Percentiles rank a stretch among this genome's conserved stretches.
Conservation (phyloP, 2,329 filamentous ascomycete genomes). For the Neonectria hederae region DNA sequence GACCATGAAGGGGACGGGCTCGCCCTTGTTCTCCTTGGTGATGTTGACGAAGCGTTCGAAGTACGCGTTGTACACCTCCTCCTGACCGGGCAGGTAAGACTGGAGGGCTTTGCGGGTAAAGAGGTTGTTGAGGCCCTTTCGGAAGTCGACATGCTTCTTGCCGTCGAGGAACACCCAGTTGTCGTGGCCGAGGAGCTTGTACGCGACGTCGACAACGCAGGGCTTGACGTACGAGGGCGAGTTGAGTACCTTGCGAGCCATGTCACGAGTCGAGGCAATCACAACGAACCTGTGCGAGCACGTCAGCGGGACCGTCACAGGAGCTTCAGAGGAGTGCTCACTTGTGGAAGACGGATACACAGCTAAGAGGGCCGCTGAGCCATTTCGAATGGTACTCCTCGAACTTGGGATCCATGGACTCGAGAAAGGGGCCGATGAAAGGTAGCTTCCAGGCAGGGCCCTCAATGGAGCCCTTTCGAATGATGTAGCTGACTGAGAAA, state of each 20-base stretch:
- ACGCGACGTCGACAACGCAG: constrained; percentile 92
- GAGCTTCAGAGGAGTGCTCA: constrained; percentile 55
- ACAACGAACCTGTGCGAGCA: constrained; percentile 80
- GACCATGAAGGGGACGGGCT: constrained; percentile 88
- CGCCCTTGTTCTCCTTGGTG: constrained; percentile 75
- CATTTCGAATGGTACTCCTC: constrained; percentile 92
- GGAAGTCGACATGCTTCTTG: constrained; percentile 94
- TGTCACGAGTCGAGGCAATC: constrained; percentile 92
- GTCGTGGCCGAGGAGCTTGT: constrained; percentile 88
- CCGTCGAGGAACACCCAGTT: constrained; percentile 99
- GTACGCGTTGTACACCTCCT: constrained; percentile 90
- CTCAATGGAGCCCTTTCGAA: constrained; percentile 78
- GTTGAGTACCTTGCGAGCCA: constrained; percentile 97
- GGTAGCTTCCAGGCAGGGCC: constrained; percentile 81
- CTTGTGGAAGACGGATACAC: constrained; percentile 99
- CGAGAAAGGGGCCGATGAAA: constrained; percentile 94
- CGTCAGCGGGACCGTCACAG: constrained; percentile 18
- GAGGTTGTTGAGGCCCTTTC: constrained; percentile 92
- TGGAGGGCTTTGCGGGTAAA: constrained; percentile 93
- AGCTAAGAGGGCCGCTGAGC: constrained; percentile 90
- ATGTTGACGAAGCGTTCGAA: constrained; percentile 81
- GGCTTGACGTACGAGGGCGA: constrained; percentile 92
- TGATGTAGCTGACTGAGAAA: constrained; percentile 74
- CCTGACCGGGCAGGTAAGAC: constrained; percentile 88
- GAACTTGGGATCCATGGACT: constrained; percentile 93